Conservation (phyloP, 805 yeast genomes). For the Candida verbasci region DNA sequence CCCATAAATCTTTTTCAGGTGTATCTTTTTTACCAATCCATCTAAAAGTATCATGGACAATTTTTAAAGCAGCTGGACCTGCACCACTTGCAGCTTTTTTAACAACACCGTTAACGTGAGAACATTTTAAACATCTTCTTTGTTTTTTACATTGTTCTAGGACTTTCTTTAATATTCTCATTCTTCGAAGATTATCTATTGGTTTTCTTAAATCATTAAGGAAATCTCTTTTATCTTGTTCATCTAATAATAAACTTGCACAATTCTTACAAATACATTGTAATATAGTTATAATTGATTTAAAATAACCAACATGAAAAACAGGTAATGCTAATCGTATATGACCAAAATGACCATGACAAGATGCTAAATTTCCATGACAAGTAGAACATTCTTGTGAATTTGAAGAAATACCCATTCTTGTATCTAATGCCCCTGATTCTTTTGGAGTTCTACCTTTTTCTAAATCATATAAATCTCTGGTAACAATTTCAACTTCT, state of each 20-base stretch:
- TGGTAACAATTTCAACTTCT: constrained; percentile 86
- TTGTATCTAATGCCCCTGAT: constrained; percentile 85
- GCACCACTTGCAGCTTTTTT: constrained; percentile 92
- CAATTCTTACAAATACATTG: constrained; percentile 92
- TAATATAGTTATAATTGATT: constrained; percentile 78
- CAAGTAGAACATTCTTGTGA: constrained; percentile 86
- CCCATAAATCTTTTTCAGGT: constrained; percentile 83
- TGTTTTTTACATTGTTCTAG: constrained; percentile 94
- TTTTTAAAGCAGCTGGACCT: constrained; percentile 89
- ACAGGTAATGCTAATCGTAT: constrained; percentile 90
- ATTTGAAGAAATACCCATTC: constrained; percentile 92
- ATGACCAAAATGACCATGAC: constrained; percentile 99
- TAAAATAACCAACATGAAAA: constrained; percentile 96
- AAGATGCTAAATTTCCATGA: constrained; percentile 84
- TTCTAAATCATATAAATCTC: constrained; percentile 89
- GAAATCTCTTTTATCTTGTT: constrained; percentile 63
- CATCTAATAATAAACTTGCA: constrained; percentile 72
- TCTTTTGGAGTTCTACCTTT: constrained; percentile 78
- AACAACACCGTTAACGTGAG: constrained; percentile 91
- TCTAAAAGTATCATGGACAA: constrained; percentile 92
- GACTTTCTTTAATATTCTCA: constrained; percentile 79
- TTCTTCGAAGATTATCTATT: constrained; percentile 84
- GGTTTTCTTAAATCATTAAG: constrained; percentile 81
- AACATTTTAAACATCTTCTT: constrained; percentile 83
- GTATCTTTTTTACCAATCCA: constrained; percentile 90